Evolutionary conservation across 805 yeast species (phyloP).

Genomic region (Candida caryicola): DNA sequence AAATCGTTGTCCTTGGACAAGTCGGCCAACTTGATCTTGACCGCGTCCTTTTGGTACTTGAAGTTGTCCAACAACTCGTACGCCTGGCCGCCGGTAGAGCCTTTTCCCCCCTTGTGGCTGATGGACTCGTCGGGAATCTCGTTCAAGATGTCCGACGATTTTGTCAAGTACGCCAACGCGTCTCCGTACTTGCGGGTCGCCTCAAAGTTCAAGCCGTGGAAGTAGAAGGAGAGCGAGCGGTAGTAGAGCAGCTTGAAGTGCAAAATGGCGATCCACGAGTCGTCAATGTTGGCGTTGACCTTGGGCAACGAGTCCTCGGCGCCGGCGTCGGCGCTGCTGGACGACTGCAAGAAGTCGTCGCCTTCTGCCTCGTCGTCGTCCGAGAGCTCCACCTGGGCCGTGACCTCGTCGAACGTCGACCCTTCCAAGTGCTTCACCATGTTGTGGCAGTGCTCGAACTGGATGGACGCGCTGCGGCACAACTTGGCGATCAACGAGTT

Average conservation of each 20-base stretch:
- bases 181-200: slow-evolving; percentile 64
- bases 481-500: slow-evolving; percentile 73
- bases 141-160: slow-evolving; percentile 45
- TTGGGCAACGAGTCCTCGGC: slow-evolving; percentile 10
- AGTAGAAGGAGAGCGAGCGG: slow-evolving; percentile 56
- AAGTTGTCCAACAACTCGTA: slow-evolving; percentile 40
- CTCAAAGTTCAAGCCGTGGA: slow-evolving; percentile 56
- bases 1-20: slow-evolving; percentile 83
- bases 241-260: slow-evolving; percentile 55
- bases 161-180: slow-evolving; percentile 62
- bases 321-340: slow-evolving; percentile 5
- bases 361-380: slow-evolving; percentile 11
- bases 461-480: slow-evolving; percentile 56
- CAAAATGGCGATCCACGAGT: slow-evolving; percentile 51
- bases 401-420: slow-evolving; percentile 3
- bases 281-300: slow-evolving; percentile 30
- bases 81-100: slow-evolving; percentile 24
- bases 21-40: slow-evolving; percentile 35
- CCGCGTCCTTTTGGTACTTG: slow-evolving; percentile 41
- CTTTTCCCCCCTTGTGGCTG: slow-evolving; percentile 13
- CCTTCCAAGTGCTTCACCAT: slow-evolving; percentile 32
- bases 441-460: slow-evolving; percentile 53
- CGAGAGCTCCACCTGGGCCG: neutral
- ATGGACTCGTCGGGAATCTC: slow-evolving; percentile 29
- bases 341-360: slow-evolving; percentile 4